These are phyloP conservation scores for Xylariales sp. DNA, from an alignment of 2,329 filamentous ascomycete species.

Conservation along the genomic window DNA sequence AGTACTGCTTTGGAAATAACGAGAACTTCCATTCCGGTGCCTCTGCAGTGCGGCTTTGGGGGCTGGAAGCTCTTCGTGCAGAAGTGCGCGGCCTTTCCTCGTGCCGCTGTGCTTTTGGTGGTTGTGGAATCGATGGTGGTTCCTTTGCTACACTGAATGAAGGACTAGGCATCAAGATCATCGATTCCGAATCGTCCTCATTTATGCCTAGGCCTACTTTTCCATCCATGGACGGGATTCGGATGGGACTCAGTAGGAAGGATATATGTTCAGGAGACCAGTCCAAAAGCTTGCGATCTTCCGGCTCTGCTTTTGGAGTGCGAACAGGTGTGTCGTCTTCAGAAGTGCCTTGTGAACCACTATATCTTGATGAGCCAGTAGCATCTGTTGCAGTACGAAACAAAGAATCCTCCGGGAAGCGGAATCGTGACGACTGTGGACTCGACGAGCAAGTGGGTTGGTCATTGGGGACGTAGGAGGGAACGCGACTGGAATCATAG, in stretches of 20 bases:
- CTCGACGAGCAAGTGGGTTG: background rate
- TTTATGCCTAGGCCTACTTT: constrained; percentile 4
- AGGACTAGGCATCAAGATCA: constrained; percentile 16
- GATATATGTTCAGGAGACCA: constrained; percentile 25
- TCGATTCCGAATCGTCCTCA: constrained; percentile 10
- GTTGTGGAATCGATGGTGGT: too few relatives aligned
- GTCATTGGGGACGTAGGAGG: background rate
- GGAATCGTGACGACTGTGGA: constrained; percentile 15
- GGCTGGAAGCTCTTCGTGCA: background rate
- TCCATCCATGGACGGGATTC: constrained; percentile 14
- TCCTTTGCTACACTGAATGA: constrained; percentile 11
- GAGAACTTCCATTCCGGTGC: constrained; percentile 10
- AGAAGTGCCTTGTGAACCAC: constrained; percentile 2
- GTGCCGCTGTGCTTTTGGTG: constrained; percentile 3
- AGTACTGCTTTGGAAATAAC: constrained; percentile 11
- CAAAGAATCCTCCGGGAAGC: constrained; percentile 22
- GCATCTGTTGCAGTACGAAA: constrained; percentile 9
- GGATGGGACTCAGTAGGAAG: constrained; percentile 20
- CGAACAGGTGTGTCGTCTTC: too few relatives aligned
- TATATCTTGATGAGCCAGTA: background rate
- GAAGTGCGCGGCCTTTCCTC: too few relatives aligned
- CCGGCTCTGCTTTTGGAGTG: constrained; percentile 1
- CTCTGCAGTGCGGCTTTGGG: background rate
- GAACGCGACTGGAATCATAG: constrained; percentile 3
- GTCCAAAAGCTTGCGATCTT: constrained; percentile 15